Percentiles rank a stretch among this genome's conserved stretches.
Conservation (phyloP, 2,329 filamentous ascomycete species). For the Paecilomyces formosus region DNA sequence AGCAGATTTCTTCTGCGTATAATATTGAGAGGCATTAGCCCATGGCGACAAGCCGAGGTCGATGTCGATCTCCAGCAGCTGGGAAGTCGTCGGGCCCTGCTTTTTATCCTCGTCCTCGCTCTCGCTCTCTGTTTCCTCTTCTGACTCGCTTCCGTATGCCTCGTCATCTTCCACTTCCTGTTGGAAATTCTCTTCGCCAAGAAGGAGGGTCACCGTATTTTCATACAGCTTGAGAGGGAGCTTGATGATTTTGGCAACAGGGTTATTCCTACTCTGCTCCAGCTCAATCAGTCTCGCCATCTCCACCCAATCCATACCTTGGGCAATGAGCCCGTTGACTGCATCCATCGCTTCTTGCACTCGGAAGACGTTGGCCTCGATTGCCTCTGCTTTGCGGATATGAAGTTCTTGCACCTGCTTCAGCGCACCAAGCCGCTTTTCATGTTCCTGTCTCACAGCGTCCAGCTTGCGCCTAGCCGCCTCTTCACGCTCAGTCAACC, state of each 20-base stretch:
- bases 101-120: conserved; percentile 15
- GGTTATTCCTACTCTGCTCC: conserved; percentile 72
- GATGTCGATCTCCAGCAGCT: conserved; percentile 67
- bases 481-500: conserved; percentile 72
- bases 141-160: conserved; percentile 29
- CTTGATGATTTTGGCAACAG: conserved; percentile 79
- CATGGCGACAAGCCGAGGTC: conserved; percentile 75
- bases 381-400: conserved; percentile 78
- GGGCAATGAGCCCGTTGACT: conserved; percentile 80
- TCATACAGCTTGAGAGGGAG: conserved; percentile 84
- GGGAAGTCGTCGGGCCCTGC: conserved; percentile 15
- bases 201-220: conserved; percentile 72
- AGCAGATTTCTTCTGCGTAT: conserved; percentile 77
- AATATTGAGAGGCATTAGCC: conserved; percentile 86
- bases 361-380: conserved; percentile 81
- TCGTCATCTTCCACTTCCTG: conserved; percentile 51
- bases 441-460: conserved; percentile 74
- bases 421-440: conserved; percentile 74
- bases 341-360: conserved; percentile 91
- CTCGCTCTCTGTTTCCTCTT: conserved; percentile 13
- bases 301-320: conserved; percentile 97
- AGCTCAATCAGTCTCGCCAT: conserved; percentile 81
- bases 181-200: conserved; percentile 64
- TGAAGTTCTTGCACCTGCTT: conserved; percentile 77
- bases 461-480: conserved; percentile 78